Conservation (phyloP, 495 filamentous ascomycete genomes). For the Podospora fimiseda region DNA sequence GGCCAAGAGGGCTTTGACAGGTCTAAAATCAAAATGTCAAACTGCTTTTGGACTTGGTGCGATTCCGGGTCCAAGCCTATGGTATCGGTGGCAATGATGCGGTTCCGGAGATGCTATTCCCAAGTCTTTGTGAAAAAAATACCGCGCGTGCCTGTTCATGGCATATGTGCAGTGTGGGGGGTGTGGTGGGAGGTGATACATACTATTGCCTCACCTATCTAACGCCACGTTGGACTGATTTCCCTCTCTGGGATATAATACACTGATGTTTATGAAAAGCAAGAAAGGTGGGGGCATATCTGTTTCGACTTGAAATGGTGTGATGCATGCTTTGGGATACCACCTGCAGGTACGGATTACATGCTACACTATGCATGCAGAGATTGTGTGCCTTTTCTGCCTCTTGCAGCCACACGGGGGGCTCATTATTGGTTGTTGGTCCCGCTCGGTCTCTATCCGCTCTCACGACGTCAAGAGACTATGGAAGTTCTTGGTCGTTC, state of each 20-base stretch:
- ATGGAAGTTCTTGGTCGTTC: not conserved
- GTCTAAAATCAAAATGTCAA: not conserved
- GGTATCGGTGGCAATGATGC: no score
- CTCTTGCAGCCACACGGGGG: no score
- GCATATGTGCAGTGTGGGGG: no score
- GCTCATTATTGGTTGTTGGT: no score
- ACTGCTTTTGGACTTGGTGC: not conserved
- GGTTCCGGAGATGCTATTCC: no score
- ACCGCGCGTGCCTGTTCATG: no score
- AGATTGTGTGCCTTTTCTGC: no score
- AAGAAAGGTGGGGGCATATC: not conserved
- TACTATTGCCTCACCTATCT: not conserved
- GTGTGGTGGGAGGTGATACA: not conserved
- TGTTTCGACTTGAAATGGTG: not conserved
- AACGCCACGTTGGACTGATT: not conserved
- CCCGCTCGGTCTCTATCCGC: no score
- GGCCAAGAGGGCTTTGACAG: not conserved
- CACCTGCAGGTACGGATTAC: no score
- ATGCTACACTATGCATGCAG: no score
- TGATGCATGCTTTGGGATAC: not conserved
- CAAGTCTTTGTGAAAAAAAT: no score
- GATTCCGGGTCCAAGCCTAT: not conserved
- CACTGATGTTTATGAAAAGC: not conserved
- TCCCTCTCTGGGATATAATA: not conserved
- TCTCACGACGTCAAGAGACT: no score